Conservation (phyloP, 2,329 filamentous ascomycete genomes). For the Leptographium galeiforme region DNA sequence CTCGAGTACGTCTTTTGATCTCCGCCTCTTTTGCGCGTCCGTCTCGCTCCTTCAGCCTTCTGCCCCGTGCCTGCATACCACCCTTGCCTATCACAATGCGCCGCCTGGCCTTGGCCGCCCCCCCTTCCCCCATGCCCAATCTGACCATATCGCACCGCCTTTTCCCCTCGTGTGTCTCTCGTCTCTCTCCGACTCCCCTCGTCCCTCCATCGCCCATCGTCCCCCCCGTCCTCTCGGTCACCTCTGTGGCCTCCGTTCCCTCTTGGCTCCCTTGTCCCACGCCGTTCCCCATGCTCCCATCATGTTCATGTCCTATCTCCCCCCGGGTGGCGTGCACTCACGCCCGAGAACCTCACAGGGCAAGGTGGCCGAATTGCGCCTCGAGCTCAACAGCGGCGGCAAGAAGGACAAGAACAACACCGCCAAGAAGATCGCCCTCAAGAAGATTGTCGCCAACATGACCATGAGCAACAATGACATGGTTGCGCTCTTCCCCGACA, state of each 20-base stretch:
- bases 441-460: conserved; percentile 99
- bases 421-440: conserved; percentile 92
- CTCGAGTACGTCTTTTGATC: conserved; percentile 51
- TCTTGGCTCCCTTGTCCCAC: not conserved
- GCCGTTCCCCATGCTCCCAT: conserved; percentile 14
- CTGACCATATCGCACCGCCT: no score
- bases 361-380: conserved; percentile 93
- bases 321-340: conserved; percentile 23
- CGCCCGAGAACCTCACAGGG: conserved; percentile 60
- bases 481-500: conserved; percentile 90
- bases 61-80: not conserved
- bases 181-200: no score
- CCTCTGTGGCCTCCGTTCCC: not conserved
- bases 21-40: no score
- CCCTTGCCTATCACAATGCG: not conserved
- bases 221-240: not conserved
- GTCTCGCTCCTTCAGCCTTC: no score
- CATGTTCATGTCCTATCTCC: conserved; percentile 42
- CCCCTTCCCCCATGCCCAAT: no score
- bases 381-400: conserved; percentile 80
- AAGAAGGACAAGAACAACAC: conserved; percentile 98
- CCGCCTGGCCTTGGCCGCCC: no score
- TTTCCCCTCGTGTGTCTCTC: no score
- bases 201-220: no score
- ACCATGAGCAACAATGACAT: conserved; percentile 99